Evolutionary conservation across 805 yeast species (phyloP), one percentile per base, ranked within the genome.

Genomic region (Jamesozyma rosinii): DNA sequence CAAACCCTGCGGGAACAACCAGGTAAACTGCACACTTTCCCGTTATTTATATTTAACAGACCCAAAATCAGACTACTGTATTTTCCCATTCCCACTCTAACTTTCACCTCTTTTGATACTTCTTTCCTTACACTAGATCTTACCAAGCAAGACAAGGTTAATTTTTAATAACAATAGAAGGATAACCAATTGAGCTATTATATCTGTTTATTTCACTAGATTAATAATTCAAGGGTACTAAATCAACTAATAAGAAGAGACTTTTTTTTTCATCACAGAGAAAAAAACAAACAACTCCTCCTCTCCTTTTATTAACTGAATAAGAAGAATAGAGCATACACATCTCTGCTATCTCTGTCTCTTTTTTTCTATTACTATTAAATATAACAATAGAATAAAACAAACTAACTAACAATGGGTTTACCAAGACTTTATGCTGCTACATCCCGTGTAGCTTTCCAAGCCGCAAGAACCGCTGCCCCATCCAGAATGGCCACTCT

Each of bases 361-460:
- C 14, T 31, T 15, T 31, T 11, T 31, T 13, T 5, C 34, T 31
- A 31, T 31, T 31, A 14, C n/a, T 13, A 11, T 31, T 14, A 14
- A 14, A 11, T 31, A 14, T 14, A 10, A 33, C 6, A 33, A 33
- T 17, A 33, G 18, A 33, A 13, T 21, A 33, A 33, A 14, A 33
- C 6, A 33, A 17, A 5, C 8, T 33, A 35, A 27, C 14, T 27
- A 43, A 64, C 49, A 45, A 71, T 70, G 75, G 73, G 68, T 61
- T 59, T 71, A 56, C 75, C 80, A 66, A 75, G 79, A 70, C 68
- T 75, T 63, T 75, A 74, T 66, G 70, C 75, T 66, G 69, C 78
- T 59, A 61, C 79, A 64, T 79, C 95, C 59, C 87, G 88, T 72
- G 76, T 83, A 66, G 95, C 95, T 63, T 78, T 83, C 71, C 78